Conservation (phyloP, 352 stramenopile species). For the Aphanomyces invadans region DNA sequence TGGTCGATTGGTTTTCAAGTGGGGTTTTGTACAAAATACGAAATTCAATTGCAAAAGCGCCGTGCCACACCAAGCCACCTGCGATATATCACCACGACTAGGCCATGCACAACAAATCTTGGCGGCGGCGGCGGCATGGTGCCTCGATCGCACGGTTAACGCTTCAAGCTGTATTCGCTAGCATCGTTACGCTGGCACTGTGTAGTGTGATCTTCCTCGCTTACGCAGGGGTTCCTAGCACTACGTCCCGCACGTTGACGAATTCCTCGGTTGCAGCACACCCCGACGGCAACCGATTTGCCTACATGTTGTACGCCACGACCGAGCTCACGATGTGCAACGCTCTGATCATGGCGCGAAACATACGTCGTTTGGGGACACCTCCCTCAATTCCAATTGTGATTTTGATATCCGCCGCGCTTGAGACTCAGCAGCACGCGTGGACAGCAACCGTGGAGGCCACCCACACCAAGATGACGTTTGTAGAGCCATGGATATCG, state of each 20-base stretch:
- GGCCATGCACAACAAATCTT: too few relatives aligned
- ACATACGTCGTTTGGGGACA: constrained; percentile 20
- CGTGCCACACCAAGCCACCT: too few relatives aligned
- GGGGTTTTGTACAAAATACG: too few relatives aligned
- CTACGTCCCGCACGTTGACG: background rate
- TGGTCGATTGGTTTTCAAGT: too few relatives aligned
- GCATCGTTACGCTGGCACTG: background rate
- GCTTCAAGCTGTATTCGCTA: background rate
- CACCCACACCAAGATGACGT: background rate
- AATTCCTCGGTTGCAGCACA: background rate
- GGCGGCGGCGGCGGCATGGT: too few relatives aligned
- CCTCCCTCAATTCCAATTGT: constrained; percentile 28
- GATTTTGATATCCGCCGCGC: constrained; percentile 19
- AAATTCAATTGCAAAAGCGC: too few relatives aligned
- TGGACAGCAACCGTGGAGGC: constrained; percentile 16
- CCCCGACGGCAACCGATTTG: background rate
- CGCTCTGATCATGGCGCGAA: constrained; percentile 27
- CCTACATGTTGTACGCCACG: constrained; percentile 36
- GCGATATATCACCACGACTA: too few relatives aligned
- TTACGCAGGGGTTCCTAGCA: background rate
- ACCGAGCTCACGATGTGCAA: constrained; percentile 29
- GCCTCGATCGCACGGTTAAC: background rate
- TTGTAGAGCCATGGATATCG: constrained; percentile 14
- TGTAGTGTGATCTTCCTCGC: background rate
- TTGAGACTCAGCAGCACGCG: background rate